phyloP scores from a whole-genome alignment of 2,329 filamentous ascomycete genomes.

The Fusarium hainanense region DNA sequence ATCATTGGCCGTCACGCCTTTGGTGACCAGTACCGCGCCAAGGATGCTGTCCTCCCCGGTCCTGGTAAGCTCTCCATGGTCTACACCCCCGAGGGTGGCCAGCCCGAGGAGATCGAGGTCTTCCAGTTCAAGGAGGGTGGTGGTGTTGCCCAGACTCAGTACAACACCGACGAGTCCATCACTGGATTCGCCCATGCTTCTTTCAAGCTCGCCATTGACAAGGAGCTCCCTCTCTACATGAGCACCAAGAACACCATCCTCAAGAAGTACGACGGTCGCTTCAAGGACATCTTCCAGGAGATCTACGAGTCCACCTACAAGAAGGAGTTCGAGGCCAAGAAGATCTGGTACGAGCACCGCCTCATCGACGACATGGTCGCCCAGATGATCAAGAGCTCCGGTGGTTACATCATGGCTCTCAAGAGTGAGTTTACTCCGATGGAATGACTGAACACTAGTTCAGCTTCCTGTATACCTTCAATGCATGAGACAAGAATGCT shows the following conservation, averaged over 20 bases:
- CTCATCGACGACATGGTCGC: slow-evolving; percentile 99
- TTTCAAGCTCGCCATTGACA: slow-evolving; percentile 93
- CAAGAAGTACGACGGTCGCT: slow-evolving; percentile 97
- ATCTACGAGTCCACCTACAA: slow-evolving; percentile 91
- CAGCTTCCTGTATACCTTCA: not conserved
- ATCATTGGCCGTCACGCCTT: slow-evolving; percentile 99
- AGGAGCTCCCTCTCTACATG: slow-evolving; percentile 96
- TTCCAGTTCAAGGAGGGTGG: slow-evolving; percentile 89
- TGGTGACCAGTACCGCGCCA: slow-evolving; percentile 98
- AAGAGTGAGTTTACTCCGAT: slow-evolving; percentile 76
- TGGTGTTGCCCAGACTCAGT: slow-evolving; percentile 92
- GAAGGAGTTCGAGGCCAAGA: slow-evolving; percentile 87
- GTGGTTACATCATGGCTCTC: slow-evolving; percentile 96
- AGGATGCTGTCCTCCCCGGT: slow-evolving; percentile 85
- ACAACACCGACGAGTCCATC: slow-evolving; percentile 98
- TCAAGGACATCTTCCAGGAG: slow-evolving; percentile 99
- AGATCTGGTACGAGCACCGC: slow-evolving; percentile 99
- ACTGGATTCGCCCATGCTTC: slow-evolving; percentile 92
- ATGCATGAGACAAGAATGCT: slow-evolving; percentile 12
- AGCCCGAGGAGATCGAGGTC: slow-evolving; percentile 88
- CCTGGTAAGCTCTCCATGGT: slow-evolving; percentile 94
- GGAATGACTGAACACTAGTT: slow-evolving; percentile 15
- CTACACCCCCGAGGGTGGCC: slow-evolving; percentile 85
- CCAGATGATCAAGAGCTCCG: slow-evolving; percentile 99
- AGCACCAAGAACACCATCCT: slow-evolving; percentile 99